These are phyloP conservation scores for Spiraea crenata DNA, from an alignment of 331 rosid species.

Conservation along the genomic window DNA sequence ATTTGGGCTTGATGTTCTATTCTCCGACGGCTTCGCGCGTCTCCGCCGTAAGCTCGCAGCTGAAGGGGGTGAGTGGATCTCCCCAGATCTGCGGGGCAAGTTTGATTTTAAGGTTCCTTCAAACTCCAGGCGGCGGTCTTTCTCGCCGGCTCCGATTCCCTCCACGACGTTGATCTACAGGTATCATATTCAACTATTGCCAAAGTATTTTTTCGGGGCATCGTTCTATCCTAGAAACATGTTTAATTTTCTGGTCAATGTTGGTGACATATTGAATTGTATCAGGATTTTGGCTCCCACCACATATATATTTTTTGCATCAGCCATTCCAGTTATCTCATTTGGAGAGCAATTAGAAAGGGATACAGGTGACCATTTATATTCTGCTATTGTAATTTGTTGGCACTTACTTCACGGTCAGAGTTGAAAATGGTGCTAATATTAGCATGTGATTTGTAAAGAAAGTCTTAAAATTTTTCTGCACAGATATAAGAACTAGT, in stretches of 20 bases:
- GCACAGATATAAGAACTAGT: background rate
- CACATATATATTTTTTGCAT: conserved; percentile 74
- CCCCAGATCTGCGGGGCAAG: too few species aligned
- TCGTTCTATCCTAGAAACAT: too few species aligned
- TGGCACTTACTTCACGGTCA: background rate
- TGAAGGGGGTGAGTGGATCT: too few species aligned
- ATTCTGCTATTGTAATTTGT: background rate
- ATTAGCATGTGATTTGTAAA: background rate
- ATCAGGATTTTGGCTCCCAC: conserved; percentile 82
- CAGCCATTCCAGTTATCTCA: conserved; percentile 82
- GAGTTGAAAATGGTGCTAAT: conserved; percentile 1
- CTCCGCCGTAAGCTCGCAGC: too few species aligned
- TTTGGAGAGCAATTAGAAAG: conserved; percentile 85
- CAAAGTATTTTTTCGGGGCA: background rate
- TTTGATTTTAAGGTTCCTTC: too few species aligned
- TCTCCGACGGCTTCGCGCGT: too few species aligned
- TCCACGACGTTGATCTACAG: too few species aligned
- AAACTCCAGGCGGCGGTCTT: too few species aligned
- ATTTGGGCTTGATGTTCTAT: too few species aligned
- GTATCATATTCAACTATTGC: conserved; percentile 26
- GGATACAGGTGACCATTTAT: conserved; percentile 49
- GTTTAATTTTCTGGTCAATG: too few species aligned
- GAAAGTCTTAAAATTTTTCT: background rate
- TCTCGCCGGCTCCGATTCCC: too few species aligned
- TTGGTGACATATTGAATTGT: conserved; percentile 16